Evolutionary conservation across 2,329 filamentous ascomycete genomes (phyloP), one percentile per base, ranked within the genome.

Genomic region (Lasiodiplodia theobromae): DNA sequence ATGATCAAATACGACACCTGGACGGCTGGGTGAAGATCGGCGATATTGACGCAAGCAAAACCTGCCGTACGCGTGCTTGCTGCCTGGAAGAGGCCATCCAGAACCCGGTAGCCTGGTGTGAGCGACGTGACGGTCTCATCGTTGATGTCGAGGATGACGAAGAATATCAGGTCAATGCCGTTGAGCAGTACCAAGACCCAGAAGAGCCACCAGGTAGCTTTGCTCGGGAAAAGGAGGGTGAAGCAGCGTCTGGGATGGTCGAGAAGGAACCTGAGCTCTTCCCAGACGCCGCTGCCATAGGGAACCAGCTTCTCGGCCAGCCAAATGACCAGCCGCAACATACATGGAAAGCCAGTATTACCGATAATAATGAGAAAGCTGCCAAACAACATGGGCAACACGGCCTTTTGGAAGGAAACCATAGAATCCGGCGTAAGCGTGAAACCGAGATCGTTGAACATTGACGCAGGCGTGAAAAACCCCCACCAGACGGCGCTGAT

Each of bases 221-320:
- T 89, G 0, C 92, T 90, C 0, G 96, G 96, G 73, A 99, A 99
- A 0, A 99, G 84, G 16, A 99, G 84, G 0, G 96, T 99, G 76
- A 99, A 99, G 81, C 96, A 99, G 67, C 96, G 92, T 76, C 96
- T 91, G 0, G 96, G 96, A 73, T 99, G 96, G 75, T 98, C 95
- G 1, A 99, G 87, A 23, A 99, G 83, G 74, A 99, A 99, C 47
- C 88, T 88, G 12, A 98, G 83, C 77, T 97, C 95, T 78, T 99
- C 95, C 89, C 92, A 97, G 0, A 96, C 78, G 1, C 91, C 90
- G 31, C 89, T 92, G 7, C 84, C 86, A 31, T 81, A 81, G 3
- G 92, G 89, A 0, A 90, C 86, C 58, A 92, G 72, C 67, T 90
- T 88, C 14, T 92, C 93, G 40, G 87, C 76, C 0, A 91, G 74